These are phyloP conservation scores for Gleditsia sinensis DNA, from an alignment of 306 rosid species.

Conservation along the genomic window DNA sequence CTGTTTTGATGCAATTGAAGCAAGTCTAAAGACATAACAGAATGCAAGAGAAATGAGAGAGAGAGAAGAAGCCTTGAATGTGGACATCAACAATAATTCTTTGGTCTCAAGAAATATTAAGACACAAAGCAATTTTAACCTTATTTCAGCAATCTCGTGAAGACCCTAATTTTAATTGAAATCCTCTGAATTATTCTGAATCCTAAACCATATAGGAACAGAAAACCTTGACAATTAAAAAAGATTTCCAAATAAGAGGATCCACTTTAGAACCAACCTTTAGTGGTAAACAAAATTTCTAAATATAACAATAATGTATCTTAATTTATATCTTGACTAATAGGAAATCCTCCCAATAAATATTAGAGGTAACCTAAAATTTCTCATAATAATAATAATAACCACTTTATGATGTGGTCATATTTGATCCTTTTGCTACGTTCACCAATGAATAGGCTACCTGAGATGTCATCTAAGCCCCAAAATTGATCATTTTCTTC, in stretches of 20 bases:
- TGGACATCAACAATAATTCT: background rate
- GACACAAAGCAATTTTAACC: background rate
- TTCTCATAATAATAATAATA: background rate
- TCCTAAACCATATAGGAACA: background rate
- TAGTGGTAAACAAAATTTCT: background rate
- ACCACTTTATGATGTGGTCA: background rate
- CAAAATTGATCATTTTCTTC: slow-evolving; percentile 79
- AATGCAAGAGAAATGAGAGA: background rate
- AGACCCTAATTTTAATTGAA: slow-evolving; percentile 4
- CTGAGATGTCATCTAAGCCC: slow-evolving; percentile 81
- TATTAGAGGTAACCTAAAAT: background rate
- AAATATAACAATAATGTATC: background rate
- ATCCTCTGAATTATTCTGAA: background rate
- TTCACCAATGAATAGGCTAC: slow-evolving; percentile 43
- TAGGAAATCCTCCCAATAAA: too few species aligned
- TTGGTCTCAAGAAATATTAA: background rate
- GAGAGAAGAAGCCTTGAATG: slow-evolving; percentile 2
- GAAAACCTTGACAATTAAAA: background rate
- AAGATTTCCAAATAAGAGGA: background rate
- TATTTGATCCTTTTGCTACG: slow-evolving; percentile 17
- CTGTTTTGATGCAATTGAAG: slow-evolving; percentile 1
- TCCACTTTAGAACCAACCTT: background rate
- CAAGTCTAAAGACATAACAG: background rate
- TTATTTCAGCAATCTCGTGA: background rate
- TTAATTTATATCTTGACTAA: background rate